A percentile compares a stretch with the other conserved stretches of the same genome.
Evolutionary conservation across 805 yeast genomes (phyloP).

Genomic region (Saturnispora galanensis): DNA sequence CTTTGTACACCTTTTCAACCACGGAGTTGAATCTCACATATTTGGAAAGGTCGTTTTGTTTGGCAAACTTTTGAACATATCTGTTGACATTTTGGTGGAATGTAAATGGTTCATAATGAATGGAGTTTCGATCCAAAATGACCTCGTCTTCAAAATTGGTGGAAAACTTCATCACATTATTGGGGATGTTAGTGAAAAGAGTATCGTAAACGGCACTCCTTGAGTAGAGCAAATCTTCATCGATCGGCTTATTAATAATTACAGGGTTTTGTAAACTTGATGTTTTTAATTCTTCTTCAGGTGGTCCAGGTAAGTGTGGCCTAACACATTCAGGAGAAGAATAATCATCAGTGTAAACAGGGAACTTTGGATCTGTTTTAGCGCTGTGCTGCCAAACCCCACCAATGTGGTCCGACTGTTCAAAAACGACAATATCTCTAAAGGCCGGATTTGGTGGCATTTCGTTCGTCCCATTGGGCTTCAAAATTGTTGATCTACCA

Average conservation of each 20-base stretch:
- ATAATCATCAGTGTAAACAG: slow-evolving; percentile 11
- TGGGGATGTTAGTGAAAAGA: slow-evolving; percentile 34
- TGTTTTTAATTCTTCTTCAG: not conserved
- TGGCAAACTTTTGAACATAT: slow-evolving; percentile 18
- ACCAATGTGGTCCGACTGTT: slow-evolving; percentile 29
- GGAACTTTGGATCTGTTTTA: slow-evolving; percentile 16
- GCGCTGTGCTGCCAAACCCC: slow-evolving; percentile 30
- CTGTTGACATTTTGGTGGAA: slow-evolving; percentile 15
- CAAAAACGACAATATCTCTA: slow-evolving; percentile 30
- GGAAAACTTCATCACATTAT: slow-evolving; percentile 30
- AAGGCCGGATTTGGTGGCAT: slow-evolving; percentile 23
- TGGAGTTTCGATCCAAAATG: slow-evolving; percentile 4
- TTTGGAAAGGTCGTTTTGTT: slow-evolving; percentile 20
- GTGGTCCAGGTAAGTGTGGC: slow-evolving; percentile 8
- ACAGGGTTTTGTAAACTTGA: not conserved
- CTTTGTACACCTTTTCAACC: slow-evolving; percentile 23
- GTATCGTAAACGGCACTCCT: slow-evolving; percentile 24
- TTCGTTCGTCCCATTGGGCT: not conserved
- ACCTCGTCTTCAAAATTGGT: slow-evolving; percentile 21
- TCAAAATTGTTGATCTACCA: slow-evolving; percentile 20
- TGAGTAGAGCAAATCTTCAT: slow-evolving; percentile 6
- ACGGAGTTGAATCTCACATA: slow-evolving; percentile 28
- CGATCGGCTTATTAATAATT: not conserved
- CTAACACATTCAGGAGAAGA: slow-evolving; percentile 11
- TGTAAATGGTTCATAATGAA: slow-evolving; percentile 14